phyloP scores from a whole-genome alignment of 345 rosid species.

The Eucalyptus tenuipes region DNA sequence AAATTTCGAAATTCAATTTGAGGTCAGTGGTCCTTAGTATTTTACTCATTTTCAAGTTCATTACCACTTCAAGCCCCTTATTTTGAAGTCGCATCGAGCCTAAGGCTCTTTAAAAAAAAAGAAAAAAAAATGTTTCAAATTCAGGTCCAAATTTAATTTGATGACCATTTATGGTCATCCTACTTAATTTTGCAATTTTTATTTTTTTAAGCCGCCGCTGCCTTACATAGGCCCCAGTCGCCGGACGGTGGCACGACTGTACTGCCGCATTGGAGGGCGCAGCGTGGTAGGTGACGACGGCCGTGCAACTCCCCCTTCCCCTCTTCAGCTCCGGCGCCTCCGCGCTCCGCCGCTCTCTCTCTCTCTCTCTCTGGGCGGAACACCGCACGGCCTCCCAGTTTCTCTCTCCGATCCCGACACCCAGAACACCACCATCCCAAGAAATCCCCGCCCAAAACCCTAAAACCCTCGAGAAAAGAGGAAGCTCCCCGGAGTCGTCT shows the following conservation, averaged over 20 bases:
- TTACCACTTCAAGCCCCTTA: background rate
- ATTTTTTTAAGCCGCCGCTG: background rate
- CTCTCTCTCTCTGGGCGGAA: background rate
- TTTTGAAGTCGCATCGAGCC: too few species aligned
- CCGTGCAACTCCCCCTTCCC: background rate
- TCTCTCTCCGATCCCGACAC: background rate
- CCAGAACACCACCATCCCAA: background rate
- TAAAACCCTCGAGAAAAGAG: background rate
- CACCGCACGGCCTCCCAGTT: background rate
- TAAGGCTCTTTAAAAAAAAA: too few species aligned
- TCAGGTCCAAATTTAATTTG: too few species aligned
- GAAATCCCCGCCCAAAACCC: background rate
- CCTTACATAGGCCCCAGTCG: background rate
- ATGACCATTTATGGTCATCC: too few species aligned
- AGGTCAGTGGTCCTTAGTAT: fast-evolving
- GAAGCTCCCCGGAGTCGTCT: background rate
- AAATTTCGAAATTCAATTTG: background rate
- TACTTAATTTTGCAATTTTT: background rate
- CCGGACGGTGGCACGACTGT: background rate
- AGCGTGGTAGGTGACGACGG: background rate
- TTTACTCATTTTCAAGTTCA: background rate
- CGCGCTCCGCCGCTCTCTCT: background rate
- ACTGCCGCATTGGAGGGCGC: background rate
- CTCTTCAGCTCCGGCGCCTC: background rate
- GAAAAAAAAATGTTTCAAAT: too few species aligned